Evolutionary conservation across 495 filamentous ascomycete species (phyloP), one percentile per base, ranked within the genome.

Genomic region (Tetracladium setigerum): DNA sequence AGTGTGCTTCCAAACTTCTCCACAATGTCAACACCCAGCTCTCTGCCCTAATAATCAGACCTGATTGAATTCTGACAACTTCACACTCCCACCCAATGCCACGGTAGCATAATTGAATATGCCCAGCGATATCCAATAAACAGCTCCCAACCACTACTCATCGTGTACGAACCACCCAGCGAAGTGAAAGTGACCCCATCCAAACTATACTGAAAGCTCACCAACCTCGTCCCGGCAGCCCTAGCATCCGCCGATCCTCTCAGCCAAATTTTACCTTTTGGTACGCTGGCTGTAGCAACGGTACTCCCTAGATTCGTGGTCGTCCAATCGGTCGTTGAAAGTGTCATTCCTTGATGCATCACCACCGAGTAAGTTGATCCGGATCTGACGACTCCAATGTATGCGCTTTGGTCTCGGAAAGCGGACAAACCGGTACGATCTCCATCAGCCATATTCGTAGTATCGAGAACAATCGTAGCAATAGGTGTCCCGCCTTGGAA

Each of bases 31-130:
- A 27, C 7, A 7, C 3, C 22, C 22, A 27, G 7, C 22, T 27
- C 3, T 27, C 22, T 27, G 3, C 22, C 3, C 22, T 27, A 3
- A 27, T 3, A 7, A 3, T 27, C 22, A 27, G 7, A 27, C 35
- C 35, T 38, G 35, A 13, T 49, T 34, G 16, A 65, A 67, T 31
- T 55, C 58, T 60, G 62, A 65, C 13, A 74, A 60, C 17, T 43
- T 62, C 1, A 78, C 63, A 39, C 64, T 61, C 0, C 77, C 78
- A 0, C 77, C 77, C 4, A 77, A 52, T 6, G 47, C 60, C 41
- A 67, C 64, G 0, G 76, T 82, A 0, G 74, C 78, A 59, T 64
- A 75, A 52, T 80, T 80, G 50, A 82, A 81, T 10, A 79, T 68
- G 0, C 62, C 55, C 64, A 82, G 9, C 75, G 66, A 59, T 80